Base-by-base conservation (phyloP, 2,329 filamentous ascomycete species). In the Pseudopyricularia javanii region DNA sequence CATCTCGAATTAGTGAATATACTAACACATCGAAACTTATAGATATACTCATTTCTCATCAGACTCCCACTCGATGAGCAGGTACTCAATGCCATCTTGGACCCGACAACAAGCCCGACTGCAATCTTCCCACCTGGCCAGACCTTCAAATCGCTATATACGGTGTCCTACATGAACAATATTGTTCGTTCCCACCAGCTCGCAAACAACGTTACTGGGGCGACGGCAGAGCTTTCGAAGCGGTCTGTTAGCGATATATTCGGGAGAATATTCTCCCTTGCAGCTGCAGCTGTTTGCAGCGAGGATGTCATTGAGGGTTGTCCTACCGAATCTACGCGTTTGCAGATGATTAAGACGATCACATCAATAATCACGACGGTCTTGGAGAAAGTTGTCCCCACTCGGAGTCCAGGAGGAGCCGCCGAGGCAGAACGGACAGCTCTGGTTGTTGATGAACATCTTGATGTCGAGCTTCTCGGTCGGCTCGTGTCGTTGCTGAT, bases 61-160 rank as follows among this genome's bases (percentile, higher is more conserved):
- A 78, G 79, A 17, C 82, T 93, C 53, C 85, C 88, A 1, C 79
- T 82, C 1, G 80, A 88, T 58, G 75, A 79, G 40, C 75, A 76
- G 51, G 72, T 87, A 33, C 64, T 85, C 24, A 70, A 74, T 26
- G 71, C 77, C 26, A 76, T 93, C 51, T 74, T 78, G 51, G 73
- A 75, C 8, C 66, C 73, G 2, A 63, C 67, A 1, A 73, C 71
- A n/a, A 70, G 75, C 0, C 77, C 82, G 55, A 66, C 69, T 11
- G 75, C 84, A 11, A 69, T 90, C 1, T 90, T 93, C 55, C 83
- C 86, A 7, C 66, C 78, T 1, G 75, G 78, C 0, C 81, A 85
- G 54, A 84, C 85, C 2, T 90, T 82, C 70, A 86, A 85, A 59
- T 81, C 82, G 2, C 72, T 90, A 1, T 94, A 91, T 63, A 84